Evolutionary conservation across 2,329 filamentous ascomycete species (phyloP).

Genomic region (Paracorniculantispora psalliotae): DNA sequence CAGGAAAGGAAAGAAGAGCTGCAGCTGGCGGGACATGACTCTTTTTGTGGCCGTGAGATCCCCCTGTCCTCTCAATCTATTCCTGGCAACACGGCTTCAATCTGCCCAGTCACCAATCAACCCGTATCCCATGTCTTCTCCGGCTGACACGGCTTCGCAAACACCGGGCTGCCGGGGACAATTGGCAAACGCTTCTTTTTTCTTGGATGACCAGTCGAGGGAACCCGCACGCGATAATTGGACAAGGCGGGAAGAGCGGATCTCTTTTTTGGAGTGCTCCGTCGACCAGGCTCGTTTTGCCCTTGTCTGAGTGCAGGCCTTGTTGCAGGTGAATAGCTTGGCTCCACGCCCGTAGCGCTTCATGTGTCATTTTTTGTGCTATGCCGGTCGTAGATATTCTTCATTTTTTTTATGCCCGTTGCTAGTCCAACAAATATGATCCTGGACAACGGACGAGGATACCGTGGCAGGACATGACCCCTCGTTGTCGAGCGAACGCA

Average conservation of each 20-base stretch:
- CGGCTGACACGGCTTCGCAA: neutral
- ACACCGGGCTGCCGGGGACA: neutral
- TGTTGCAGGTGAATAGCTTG: neutral
- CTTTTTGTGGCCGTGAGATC: too few relatives aligned
- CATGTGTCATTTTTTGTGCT: neutral
- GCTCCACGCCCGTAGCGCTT: neutral
- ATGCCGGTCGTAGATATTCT: neutral
- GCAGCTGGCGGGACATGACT: neutral
- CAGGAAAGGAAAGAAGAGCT: neutral
- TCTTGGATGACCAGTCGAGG: neutral
- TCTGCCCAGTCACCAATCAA: too few relatives aligned
- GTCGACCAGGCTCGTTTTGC: neutral
- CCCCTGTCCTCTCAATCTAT: neutral
- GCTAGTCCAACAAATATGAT: conserved; percentile 2
- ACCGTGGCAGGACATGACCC: neutral
- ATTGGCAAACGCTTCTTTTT: neutral
- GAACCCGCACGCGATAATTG: conserved; percentile 4
- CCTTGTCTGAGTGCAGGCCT: neutral
- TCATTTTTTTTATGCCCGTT: neutral
- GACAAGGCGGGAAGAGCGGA: conserved; percentile 1
- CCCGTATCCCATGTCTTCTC: too few relatives aligned
- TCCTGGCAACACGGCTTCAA: neutral
- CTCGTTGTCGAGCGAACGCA: conserved; percentile 1
- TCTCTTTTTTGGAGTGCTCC: neutral
- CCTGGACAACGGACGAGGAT: neutral